Conservation (phyloP, 2,329 filamentous ascomycete genomes). For the Geoglossum cookeanum region DNA sequence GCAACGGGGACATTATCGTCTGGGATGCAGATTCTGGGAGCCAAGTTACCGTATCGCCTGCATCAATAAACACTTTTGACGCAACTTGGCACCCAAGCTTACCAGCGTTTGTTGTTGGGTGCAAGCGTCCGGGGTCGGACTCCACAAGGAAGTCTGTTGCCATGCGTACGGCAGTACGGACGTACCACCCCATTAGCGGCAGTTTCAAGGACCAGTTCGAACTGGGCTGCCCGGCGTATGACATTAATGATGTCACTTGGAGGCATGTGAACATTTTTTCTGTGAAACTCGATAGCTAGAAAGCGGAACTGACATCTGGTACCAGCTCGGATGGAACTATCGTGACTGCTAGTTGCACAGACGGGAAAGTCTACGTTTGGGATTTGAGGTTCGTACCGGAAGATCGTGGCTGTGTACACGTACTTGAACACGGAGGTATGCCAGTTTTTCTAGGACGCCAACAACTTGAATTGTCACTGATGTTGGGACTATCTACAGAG, state of each 20-base stretch:
- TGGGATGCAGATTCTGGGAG: conserved; percentile 30
- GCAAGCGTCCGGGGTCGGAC: conserved; percentile 21
- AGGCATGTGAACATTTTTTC: conserved; percentile 16
- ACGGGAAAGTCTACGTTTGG: conserved; percentile 41
- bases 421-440: conserved; percentile 27
- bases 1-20: conserved; percentile 31
- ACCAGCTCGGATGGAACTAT: conserved; percentile 23
- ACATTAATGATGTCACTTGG: conserved; percentile 41
- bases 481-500: conserved; percentile 3
- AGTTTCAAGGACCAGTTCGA: conserved; percentile 20
- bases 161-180: conserved; percentile 23
- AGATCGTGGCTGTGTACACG: conserved; percentile 22
- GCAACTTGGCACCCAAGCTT: conserved; percentile 34
- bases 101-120: conserved; percentile 33
- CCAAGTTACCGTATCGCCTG: conserved; percentile 24
- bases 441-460: neutral
- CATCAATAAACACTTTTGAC: conserved; percentile 37
- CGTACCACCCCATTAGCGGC: conserved; percentile 28
- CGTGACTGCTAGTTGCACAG: conserved; percentile 39
- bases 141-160: conserved; percentile 25
- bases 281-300: neutral
- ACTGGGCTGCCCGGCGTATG: conserved; percentile 36
- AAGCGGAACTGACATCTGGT: neutral
- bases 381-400: conserved; percentile 29
- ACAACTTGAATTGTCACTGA: conserved; percentile 17